Evolutionary conservation across 306 rosid species (phyloP).

Genomic region (Prunus kanzakura): DNA sequence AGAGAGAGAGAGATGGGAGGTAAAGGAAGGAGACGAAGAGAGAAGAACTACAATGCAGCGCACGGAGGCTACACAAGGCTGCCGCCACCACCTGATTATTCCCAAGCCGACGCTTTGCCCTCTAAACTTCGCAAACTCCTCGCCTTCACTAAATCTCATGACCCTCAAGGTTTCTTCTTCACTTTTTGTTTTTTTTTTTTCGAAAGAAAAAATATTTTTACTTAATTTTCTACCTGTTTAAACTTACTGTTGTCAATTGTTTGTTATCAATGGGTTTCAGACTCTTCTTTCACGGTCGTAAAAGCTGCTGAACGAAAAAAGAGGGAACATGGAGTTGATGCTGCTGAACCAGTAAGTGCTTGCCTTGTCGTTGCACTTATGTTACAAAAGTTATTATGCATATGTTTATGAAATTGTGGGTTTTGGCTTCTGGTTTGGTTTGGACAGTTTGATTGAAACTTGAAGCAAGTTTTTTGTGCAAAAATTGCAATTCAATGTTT

Average conservation of each 20-base stretch:
- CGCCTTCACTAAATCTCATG: constrained; percentile 38
- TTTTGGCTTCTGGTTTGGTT: neutral
- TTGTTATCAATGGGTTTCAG: constrained; percentile 28
- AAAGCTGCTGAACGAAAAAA: constrained; percentile 22
- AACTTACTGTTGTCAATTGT: neutral
- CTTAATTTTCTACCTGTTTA: neutral
- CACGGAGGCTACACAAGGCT: constrained; percentile 71
- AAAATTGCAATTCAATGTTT: neutral
- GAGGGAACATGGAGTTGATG: constrained; percentile 23
- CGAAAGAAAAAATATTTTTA: neutral
- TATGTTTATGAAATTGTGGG: neutral
- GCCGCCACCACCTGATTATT: constrained; percentile 79
- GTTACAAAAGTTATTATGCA: too few relatives aligned
- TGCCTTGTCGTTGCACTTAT: neutral
- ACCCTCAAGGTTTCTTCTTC: constrained; percentile 34
- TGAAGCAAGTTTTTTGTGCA: neutral
- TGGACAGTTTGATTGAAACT: neutral
- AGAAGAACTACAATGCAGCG: constrained; percentile 77
- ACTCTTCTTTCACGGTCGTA: constrained; percentile 31
- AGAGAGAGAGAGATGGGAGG: constrained; percentile 52
- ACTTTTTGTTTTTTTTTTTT: neutral
- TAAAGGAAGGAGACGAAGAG: constrained; percentile 70
- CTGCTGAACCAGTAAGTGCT: constrained; percentile 29
- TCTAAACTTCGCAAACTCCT: constrained; percentile 71
- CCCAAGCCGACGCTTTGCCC: constrained; percentile 60